Conservation (phyloP, 352 stramenopile genomes). For the Pythium phragmitis region DNA sequence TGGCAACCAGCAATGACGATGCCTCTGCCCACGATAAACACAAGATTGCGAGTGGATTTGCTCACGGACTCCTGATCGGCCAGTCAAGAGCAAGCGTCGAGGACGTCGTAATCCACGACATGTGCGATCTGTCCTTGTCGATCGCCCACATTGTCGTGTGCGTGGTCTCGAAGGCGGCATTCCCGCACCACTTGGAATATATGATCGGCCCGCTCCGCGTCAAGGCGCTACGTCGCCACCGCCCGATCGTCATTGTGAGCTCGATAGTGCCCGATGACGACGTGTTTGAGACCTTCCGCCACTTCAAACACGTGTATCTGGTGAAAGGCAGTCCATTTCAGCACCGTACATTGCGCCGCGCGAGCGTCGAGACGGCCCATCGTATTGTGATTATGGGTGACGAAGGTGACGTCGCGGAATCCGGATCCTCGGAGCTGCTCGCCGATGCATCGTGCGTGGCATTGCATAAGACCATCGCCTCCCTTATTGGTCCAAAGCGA, state of each 20-base stretch:
- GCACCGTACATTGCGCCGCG: slow-evolving; percentile 53
- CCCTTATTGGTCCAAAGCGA: slow-evolving; percentile 54
- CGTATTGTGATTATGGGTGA: slow-evolving; percentile 75
- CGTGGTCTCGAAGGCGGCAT: slow-evolving; percentile 51
- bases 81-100: slow-evolving; percentile 27
- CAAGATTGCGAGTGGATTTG: slow-evolving; percentile 14
- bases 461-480: slow-evolving; percentile 81
- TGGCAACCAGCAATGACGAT: slow-evolving; percentile 13
- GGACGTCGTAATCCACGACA: slow-evolving; percentile 53
- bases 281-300: slow-evolving; percentile 60
- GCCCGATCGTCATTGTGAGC: slow-evolving; percentile 70
- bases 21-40: neutral
- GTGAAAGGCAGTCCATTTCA: slow-evolving; percentile 66
- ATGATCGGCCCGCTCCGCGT: slow-evolving; percentile 71
- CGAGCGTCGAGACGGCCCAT: slow-evolving; percentile 59
- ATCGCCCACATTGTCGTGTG: slow-evolving; percentile 71
- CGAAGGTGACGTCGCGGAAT: slow-evolving; percentile 53
- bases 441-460: slow-evolving; percentile 76
- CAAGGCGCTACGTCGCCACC: slow-evolving; percentile 64
- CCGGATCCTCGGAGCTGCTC: slow-evolving; percentile 64
- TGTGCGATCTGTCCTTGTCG: slow-evolving; percentile 47
- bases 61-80: slow-evolving; percentile 18
- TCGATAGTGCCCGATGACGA: slow-evolving; percentile 53
- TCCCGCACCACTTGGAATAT: slow-evolving; percentile 77
- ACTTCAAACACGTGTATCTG: slow-evolving; percentile 75